phyloP scores from a whole-genome alignment of 495 filamentous ascomycete genomes.

The Rhypophila decipiens region DNA sequence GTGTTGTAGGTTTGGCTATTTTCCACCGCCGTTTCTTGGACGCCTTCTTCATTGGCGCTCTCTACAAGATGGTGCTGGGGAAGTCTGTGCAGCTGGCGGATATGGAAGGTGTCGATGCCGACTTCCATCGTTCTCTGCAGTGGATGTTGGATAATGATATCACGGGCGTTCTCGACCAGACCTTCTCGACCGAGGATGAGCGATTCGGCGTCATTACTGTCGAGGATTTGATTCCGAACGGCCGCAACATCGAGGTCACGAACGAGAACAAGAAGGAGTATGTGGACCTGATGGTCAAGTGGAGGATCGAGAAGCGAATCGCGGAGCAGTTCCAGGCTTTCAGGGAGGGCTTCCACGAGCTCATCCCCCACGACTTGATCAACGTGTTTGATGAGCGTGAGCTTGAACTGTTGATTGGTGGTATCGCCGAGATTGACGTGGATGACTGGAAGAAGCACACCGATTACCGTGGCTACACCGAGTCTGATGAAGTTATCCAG shows the following conservation, averaged over 20 bases:
- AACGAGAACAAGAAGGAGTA: slow-evolving; percentile 96
- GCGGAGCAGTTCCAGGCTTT: slow-evolving; percentile 98
- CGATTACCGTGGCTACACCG: slow-evolving; percentile 99
- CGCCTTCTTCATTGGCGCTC: slow-evolving; percentile 98
- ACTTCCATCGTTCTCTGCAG: slow-evolving; percentile 88
- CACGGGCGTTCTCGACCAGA: slow-evolving; percentile 79
- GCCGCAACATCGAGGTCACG: slow-evolving; percentile 87
- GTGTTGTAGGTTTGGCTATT: slow-evolving; percentile 94
- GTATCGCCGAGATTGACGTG: slow-evolving; percentile 98
- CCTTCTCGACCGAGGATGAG: slow-evolving; percentile 95
- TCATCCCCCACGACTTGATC: slow-evolving; percentile 93
- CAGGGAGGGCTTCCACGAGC: slow-evolving; percentile 92
- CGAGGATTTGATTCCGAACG: slow-evolving; percentile 87
- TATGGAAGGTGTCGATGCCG: slow-evolving; percentile 98
- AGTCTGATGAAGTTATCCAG: slow-evolving; percentile 91
- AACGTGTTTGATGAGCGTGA: slow-evolving; percentile 99
- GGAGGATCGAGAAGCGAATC: slow-evolving; percentile 97
- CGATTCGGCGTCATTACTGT: slow-evolving; percentile 89
- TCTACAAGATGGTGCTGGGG: slow-evolving; percentile 99
- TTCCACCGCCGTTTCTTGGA: slow-evolving; percentile 98
- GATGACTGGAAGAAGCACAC: slow-evolving; percentile 99
- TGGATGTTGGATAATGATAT: slow-evolving; percentile 99
- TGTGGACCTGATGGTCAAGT: slow-evolving; percentile 94
- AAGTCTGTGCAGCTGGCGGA: slow-evolving; percentile 88
- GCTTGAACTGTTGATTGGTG: slow-evolving; percentile 91